phyloP scores from a whole-genome alignment of 441 rosid genomes.

The Mallotus repandus region DNA sequence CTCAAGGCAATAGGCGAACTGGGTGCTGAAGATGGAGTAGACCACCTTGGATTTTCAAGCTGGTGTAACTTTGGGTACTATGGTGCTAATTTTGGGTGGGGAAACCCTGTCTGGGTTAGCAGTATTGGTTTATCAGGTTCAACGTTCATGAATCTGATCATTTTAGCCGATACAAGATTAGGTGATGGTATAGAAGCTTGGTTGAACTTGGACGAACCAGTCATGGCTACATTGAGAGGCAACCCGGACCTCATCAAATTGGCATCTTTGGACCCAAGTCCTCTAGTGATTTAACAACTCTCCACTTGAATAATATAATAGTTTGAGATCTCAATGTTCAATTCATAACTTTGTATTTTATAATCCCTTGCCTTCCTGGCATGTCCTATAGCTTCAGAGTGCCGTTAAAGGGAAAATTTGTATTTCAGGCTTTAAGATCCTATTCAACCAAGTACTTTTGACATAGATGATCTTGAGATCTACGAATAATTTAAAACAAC shows the following conservation, averaged over 20 bases:
- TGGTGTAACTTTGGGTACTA: slow-evolving; percentile 37
- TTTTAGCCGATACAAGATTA: slow-evolving; percentile 26
- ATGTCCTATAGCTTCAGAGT: too few species aligned
- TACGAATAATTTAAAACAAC: too few species aligned
- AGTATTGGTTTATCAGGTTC: slow-evolving; percentile 25
- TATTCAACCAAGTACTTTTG: too few species aligned
- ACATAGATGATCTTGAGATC: too few species aligned
- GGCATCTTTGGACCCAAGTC: slow-evolving; percentile 42
- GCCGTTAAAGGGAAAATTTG: too few species aligned
- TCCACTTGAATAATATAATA: too few species aligned
- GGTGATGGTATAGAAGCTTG: slow-evolving; percentile 33
- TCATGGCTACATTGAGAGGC: slow-evolving; percentile 17
- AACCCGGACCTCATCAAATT: slow-evolving; percentile 25
- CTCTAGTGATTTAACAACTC: slow-evolving; percentile 16
- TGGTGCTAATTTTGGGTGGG: slow-evolving; percentile 42
- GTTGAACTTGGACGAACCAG: slow-evolving; percentile 27
- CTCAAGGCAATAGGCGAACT: slow-evolving; percentile 18
- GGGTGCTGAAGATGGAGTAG: slow-evolving; percentile 22
- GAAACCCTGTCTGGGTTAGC: slow-evolving; percentile 38
- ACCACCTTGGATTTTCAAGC: slow-evolving; percentile 35
- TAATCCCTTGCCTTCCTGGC: too few species aligned
- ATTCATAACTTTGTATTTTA: too few species aligned
- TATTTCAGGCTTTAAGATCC: too few species aligned
- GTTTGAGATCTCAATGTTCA: too few species aligned
- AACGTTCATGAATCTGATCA: slow-evolving; percentile 33